phyloP scores from a whole-genome alignment of 2,329 filamentous ascomycete species.

The Alternaria longipes region DNA sequence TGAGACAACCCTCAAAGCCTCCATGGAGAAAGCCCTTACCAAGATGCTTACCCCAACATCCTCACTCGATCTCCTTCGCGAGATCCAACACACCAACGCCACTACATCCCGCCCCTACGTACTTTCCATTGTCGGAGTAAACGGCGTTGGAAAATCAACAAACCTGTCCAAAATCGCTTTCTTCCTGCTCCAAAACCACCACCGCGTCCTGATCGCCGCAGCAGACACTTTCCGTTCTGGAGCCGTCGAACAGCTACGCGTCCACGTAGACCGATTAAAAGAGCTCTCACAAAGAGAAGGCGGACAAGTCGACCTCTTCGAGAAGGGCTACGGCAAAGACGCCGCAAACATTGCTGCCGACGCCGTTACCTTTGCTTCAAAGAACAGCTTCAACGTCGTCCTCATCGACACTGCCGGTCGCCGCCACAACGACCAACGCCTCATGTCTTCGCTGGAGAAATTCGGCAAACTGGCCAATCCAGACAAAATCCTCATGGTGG shows the following conservation, averaged over 20 bases:
- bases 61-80: constrained; percentile 91
- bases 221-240: constrained; percentile 97
- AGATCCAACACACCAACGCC: constrained; percentile 79
- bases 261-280: constrained; percentile 92
- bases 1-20: constrained; percentile 80
- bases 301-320: constrained; percentile 84
- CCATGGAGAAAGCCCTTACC: constrained; percentile 90
- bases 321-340: constrained; percentile 98
- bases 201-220: constrained; percentile 91
- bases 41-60: constrained; percentile 97
- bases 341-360: constrained; percentile 95
- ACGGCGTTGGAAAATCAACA: constrained; percentile 97
- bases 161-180: constrained; percentile 98
- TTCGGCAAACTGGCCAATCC: constrained; percentile 96
- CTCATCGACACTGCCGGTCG: constrained; percentile 96
- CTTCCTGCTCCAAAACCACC: constrained; percentile 96
- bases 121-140: constrained; percentile 97
- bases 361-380: constrained; percentile 80
- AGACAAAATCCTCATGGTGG: constrained; percentile 99
- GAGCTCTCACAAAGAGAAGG: constrained; percentile 87
- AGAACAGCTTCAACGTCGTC: constrained; percentile 86
- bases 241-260: constrained; percentile 94
- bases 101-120: constrained; percentile 82
- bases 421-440: constrained; percentile 90
- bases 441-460: constrained; percentile 97